Base-by-base conservation (phyloP, 495 filamentous ascomycete genomes). In the Penicillium nucicola region DNA sequence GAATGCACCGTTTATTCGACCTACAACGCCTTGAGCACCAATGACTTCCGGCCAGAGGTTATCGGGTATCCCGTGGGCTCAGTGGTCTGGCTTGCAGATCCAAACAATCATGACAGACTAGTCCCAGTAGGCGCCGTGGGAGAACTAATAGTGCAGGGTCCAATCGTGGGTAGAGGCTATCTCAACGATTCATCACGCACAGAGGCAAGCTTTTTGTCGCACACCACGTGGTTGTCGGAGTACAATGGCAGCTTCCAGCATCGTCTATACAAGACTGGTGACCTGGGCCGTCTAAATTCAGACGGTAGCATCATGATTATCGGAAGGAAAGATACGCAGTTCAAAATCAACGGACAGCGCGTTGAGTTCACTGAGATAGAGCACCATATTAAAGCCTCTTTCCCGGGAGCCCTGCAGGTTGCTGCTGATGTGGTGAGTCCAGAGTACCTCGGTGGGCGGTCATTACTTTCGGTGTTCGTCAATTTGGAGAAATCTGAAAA, bases 221-320 rank as follows among this genome's bases (percentile, higher is more conserved):
- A 74, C 25, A 78, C 78, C 0, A 52, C 41, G 13, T 81, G 73
- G 72, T 67, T 78, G 17, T 13, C 17, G 13, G 11, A 28, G 8
- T 12, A 28, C 17, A 14, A 17, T 14, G 33, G 33, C 33, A 35
- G 33, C 36, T 30, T 3, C 1, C 14, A 40, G 10, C 42, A 19
- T 11, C 47, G 32, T 11, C 45, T 81, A 3, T 82, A 78, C 51
- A 64, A 68, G 15, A 82, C 79, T 10, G 79, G 79, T 10, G 79
- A 83, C 55, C 53, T 78, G 11, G 78, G 71, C 17, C 68, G 65
- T 17, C 64, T 71, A 36, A 23, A 69, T 11, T 46, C 48, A 5
- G 66, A 75, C 40, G 76, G 70, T 0, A 64, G 60, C 6, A 56
- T 82, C 7, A 51, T 62, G 15, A 68, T 79, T 38, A 19, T 67